phyloP scores from a whole-genome alignment of 1,284 basidiomycete species.

The Boletus sp. region DNA sequence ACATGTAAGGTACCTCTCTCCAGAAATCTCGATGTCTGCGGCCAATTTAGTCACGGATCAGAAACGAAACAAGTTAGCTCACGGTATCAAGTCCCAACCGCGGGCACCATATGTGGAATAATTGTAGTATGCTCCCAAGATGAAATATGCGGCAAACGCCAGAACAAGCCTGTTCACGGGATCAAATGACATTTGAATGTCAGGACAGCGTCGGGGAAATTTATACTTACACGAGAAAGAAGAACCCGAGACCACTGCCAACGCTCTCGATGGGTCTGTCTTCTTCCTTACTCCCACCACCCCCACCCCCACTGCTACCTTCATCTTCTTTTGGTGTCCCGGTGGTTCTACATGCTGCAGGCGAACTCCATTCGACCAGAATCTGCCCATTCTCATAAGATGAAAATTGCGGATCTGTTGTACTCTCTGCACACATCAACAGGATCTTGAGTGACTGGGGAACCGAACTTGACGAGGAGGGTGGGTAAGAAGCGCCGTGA shows the following conservation, averaged over 20 bases:
- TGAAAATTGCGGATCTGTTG: constrained; percentile 47
- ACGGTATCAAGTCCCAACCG: constrained; percentile 78
- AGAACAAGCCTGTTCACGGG: constrained; percentile 52
- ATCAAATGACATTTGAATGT: neutral
- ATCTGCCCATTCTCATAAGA: constrained; percentile 58
- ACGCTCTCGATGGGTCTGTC: constrained; percentile 37
- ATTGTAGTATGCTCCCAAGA: constrained; percentile 76
- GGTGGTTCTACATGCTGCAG: constrained; percentile 46
- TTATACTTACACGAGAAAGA: constrained; percentile 70
- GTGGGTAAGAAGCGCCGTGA: constrained; percentile 61
- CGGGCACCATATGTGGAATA: constrained; percentile 79
- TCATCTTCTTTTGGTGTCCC: constrained; percentile 34
- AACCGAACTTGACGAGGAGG: constrained; percentile 35
- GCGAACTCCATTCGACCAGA: constrained; percentile 55
- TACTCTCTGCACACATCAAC: constrained; percentile 49
- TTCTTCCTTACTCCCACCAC: constrained; percentile 32
- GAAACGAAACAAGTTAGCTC: constrained; percentile 29
- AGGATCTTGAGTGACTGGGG: constrained; percentile 59
- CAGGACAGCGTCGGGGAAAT: neutral
- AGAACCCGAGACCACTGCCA: constrained; percentile 78
- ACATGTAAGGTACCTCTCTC: constrained; percentile 81
- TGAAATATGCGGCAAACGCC: constrained; percentile 65
- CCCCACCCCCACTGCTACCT: constrained; percentile 33
- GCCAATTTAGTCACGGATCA: constrained; percentile 9
- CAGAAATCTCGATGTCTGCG: constrained; percentile 80